A percentile compares a stretch with the other conserved stretches of the same genome.
Conservation (phyloP, 2,329 filamentous ascomycete genomes). For the Aureobasidium namibiae region DNA sequence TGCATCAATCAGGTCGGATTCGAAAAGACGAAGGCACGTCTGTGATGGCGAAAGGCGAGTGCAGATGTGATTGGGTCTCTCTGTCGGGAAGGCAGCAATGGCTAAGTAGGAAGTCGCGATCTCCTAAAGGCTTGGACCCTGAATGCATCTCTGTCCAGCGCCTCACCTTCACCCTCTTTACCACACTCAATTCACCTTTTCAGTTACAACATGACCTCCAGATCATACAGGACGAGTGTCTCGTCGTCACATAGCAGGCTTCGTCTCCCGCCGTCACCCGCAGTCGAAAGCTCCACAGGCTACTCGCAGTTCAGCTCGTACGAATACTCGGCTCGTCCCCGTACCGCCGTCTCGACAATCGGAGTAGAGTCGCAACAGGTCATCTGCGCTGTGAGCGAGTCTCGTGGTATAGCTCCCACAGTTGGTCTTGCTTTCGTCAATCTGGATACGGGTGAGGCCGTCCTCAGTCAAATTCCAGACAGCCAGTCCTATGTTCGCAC, state of each 20-base stretch:
- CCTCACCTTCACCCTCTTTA: neutral
- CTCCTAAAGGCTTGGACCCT: neutral
- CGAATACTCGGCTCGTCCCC: constrained; percentile 37
- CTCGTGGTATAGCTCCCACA: constrained; percentile 74
- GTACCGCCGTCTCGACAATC: constrained; percentile 50
- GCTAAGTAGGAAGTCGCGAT: neutral
- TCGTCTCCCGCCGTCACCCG: neutral
- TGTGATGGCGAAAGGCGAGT: constrained; percentile 18
- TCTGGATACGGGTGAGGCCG: constrained; percentile 71
- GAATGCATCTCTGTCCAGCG: neutral
- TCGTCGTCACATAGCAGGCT: neutral
- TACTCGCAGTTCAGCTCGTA: constrained; percentile 27
- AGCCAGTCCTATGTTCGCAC: constrained; percentile 87
- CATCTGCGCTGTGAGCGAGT: constrained; percentile 82
- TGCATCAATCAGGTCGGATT: constrained; percentile 38
- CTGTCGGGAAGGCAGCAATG: neutral
- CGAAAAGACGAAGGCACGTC: constrained; percentile 32
- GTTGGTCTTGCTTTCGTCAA: constrained; percentile 86
- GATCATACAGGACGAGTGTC: neutral
- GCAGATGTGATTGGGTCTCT: neutral
- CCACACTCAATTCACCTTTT: neutral
- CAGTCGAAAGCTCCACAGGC: constrained; percentile 15
- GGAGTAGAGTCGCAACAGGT: constrained; percentile 58
- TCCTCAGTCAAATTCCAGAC: constrained; percentile 86
- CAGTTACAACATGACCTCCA: neutral